A percentile compares a stretch with the other conserved stretches of the same genome.
phyloP scores from a whole-genome alignment of 2,329 filamentous ascomycete genomes.

The Chlorencoelia australis region DNA sequence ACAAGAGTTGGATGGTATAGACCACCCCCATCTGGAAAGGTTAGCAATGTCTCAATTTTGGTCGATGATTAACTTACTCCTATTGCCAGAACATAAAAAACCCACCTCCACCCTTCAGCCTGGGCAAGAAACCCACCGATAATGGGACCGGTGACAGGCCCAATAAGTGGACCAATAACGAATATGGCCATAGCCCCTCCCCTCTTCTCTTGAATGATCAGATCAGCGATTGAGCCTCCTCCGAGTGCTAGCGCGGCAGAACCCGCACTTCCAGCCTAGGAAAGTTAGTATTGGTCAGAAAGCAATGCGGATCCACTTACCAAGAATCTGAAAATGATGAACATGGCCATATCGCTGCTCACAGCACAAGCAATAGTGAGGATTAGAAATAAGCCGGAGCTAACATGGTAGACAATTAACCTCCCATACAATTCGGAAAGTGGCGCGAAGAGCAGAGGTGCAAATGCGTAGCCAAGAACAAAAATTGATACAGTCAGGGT shows the following conservation, averaged over 20 bases:
- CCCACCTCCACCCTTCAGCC: slow-evolving; percentile 41
- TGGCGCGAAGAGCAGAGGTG: slow-evolving; percentile 48
- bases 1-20: too few species aligned
- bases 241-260: slow-evolving; percentile 29
- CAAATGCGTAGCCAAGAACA: slow-evolving; percentile 34
- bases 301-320: too few species aligned
- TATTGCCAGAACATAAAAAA: too few species aligned
- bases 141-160: slow-evolving; percentile 33
- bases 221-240: slow-evolving; percentile 46
- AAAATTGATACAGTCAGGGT: slow-evolving; percentile 45
- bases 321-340: slow-evolving; percentile 50
- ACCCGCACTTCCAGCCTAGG: slow-evolving; percentile 54
- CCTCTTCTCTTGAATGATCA: slow-evolving; percentile 38
- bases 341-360: slow-evolving; percentile 33
- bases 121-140: slow-evolving; percentile 39
- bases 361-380: slow-evolving; percentile 33
- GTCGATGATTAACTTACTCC: slow-evolving; percentile 18
- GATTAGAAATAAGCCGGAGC: slow-evolving; percentile 41
- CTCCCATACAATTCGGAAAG: slow-evolving; percentile 50
- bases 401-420: slow-evolving; percentile 42
- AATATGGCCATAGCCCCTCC: slow-evolving; percentile 39
- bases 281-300: too few species aligned
- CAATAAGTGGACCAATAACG: slow-evolving; percentile 27
- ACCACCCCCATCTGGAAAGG: too few species aligned
- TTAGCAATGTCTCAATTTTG: too few species aligned